Base-by-base conservation (phyloP, 305 asterid genomes). In the Fraxinus latifolia region DNA sequence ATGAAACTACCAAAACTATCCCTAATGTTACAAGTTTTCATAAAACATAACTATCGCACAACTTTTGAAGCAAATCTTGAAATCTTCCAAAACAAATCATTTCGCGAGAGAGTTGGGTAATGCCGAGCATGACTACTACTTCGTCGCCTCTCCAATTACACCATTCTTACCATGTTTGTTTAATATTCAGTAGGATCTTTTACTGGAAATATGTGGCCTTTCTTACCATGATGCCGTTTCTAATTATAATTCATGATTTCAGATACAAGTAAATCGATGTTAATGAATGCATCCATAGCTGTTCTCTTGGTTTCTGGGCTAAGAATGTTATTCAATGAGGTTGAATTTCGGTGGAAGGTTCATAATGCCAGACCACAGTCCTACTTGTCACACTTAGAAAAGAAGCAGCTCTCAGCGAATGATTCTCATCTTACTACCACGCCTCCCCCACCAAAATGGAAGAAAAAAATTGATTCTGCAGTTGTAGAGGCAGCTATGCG, bases 191-290 rank as follows among this genome's bases (percentile, higher is more conserved):
- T 32, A 82, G 80, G 44, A 34, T 72, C 12, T 76, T 76, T 11
- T 47, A 12, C 67, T 12, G 79, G 70, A 67, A 8, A 44, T 58
- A 62, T 9, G 12, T 8, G 70, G 71, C 81, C 55, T 6, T 15
- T 58, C 27, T 81, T 76, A 9, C 72, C 60, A 31, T 42, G 50
- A 8, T 34, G 39, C 79, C 81, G 37, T 68, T 68, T 27, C 19
- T 68, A 12, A 29, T 5, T 85, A 71, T 86, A 8, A 53, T 79
- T 85, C 81, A 84, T 84, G 53, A 34, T 86, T 87, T 91, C 97
- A 96, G 98, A 94, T 80, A 89, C 98, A 58, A 94, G 99, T 87
- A 96, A 95, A 89, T 92, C 97, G 25, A 92, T 96, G 97, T 89
- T 95, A 87, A 94, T 94, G 97, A 96, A 96, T 86, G 80, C 91